Conservation (phyloP, 805 yeast species). For the Cyberlindnera lachancei region DNA sequence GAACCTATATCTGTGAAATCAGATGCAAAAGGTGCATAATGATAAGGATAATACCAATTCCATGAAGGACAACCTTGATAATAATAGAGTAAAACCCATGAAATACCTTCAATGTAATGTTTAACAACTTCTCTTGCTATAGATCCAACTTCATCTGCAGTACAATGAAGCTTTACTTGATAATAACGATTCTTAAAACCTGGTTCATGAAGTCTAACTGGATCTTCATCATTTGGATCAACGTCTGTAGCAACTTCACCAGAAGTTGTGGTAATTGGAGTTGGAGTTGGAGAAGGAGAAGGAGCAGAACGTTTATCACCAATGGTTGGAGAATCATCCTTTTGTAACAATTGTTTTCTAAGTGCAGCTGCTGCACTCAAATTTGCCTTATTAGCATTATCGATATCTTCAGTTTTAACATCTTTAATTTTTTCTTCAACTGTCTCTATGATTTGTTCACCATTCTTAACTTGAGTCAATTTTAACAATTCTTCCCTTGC, state of each 20-base stretch:
- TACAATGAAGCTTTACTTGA: conserved; percentile 57
- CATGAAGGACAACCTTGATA: conserved; percentile 98
- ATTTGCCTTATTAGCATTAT: conserved; percentile 29
- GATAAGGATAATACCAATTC: conserved; percentile 97
- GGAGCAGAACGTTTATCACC: conserved; percentile 17
- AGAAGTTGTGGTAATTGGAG: conserved; percentile 1
- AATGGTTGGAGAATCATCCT: conserved; percentile 5
- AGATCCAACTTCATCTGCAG: conserved; percentile 43
- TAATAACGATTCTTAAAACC: conserved; percentile 86
- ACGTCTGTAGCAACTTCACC: conserved; percentile 1
- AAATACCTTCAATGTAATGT: conserved; percentile 84
- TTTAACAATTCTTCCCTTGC: conserved; percentile 23
- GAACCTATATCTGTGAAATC: conserved; percentile 58
- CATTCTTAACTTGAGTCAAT: conserved; percentile 19
- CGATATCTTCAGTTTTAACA: conserved; percentile 16
- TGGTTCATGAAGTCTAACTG: conserved; percentile 72
- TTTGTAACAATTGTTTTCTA: conserved; percentile 27
- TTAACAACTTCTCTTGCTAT: conserved; percentile 54
- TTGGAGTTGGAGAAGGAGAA: neutral
- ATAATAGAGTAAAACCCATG: conserved; percentile 93
- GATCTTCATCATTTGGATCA: conserved; percentile 31
- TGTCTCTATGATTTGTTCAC: too few species aligned
- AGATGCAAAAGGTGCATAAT: conserved; percentile 95
- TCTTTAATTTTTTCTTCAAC: too few species aligned
- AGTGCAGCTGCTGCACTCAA: conserved; percentile 40